phyloP scores from a whole-genome alignment of 257 asterid species.

The Penstemon davidsonii region DNA sequence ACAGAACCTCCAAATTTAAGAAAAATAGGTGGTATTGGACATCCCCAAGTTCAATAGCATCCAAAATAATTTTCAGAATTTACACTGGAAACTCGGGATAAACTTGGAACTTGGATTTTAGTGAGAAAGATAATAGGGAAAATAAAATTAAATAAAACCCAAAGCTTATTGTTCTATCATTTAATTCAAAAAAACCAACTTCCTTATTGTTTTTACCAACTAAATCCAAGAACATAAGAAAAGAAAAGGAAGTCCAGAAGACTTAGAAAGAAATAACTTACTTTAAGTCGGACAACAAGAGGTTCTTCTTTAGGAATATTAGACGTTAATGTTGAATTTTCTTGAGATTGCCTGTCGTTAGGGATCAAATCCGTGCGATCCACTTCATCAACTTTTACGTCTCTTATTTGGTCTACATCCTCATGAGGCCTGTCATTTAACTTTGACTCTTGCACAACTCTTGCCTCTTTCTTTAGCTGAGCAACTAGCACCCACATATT shows the following conservation, averaged over 20 bases:
- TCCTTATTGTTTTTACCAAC: too few relatives aligned
- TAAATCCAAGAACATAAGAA: not conserved
- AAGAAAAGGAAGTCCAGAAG: not conserved
- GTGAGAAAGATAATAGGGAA: too few relatives aligned
- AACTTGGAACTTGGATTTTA: not conserved
- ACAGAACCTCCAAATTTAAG: not conserved
- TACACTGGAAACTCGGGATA: not conserved
- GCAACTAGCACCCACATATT: slow-evolving; percentile 99
- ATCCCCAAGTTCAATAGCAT: slow-evolving; percentile 14
- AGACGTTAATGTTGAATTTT: slow-evolving; percentile 39
- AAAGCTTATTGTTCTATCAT: too few relatives aligned
- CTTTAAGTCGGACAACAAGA: slow-evolving; percentile 86
- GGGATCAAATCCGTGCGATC: slow-evolving; percentile 39
- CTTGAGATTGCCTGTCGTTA: slow-evolving; percentile 38
- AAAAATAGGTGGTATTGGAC: not conserved
- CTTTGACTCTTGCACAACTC: slow-evolving; percentile 44
- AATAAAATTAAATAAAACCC: too few relatives aligned
- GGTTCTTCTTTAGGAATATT: slow-evolving; percentile 67
- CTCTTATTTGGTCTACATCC: slow-evolving; percentile 37
- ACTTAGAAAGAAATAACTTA: slow-evolving; percentile 33
- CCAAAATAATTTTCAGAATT: not conserved
- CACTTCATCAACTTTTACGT: slow-evolving; percentile 39
- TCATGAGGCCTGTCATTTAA: slow-evolving; percentile 38
- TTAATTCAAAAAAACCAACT: too few relatives aligned
- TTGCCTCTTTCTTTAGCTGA: slow-evolving; percentile 79